phyloP scores from a whole-genome alignment of 768 basidiomycete genomes.

The Boletus pseudo-olivaceus region DNA sequence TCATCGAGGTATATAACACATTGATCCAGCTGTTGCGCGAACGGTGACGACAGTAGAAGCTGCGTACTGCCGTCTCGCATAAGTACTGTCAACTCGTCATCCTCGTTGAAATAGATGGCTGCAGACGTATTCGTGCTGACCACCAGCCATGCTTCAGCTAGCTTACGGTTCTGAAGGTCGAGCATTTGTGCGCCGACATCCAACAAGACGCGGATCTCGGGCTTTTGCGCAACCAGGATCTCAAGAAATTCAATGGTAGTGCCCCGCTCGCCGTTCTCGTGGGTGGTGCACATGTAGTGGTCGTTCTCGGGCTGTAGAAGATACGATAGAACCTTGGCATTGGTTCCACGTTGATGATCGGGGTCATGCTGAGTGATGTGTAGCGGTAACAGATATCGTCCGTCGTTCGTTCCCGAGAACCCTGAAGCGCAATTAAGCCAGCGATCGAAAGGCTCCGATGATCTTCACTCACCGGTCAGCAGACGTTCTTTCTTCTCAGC shows the following conservation, averaged over 20 bases:
- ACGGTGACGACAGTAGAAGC: not conserved
- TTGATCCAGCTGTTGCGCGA: slow-evolving; percentile 33
- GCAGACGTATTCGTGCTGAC: slow-evolving; percentile 31
- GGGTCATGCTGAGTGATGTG: slow-evolving; percentile 30
- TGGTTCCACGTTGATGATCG: slow-evolving; percentile 20
- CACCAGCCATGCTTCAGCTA: slow-evolving; percentile 27
- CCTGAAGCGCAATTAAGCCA: not conserved
- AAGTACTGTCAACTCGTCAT: slow-evolving; percentile 2
- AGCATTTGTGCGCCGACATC: slow-evolving; percentile 58
- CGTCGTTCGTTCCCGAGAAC: slow-evolving; percentile 58
- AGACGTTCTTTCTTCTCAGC: slow-evolving; percentile 32
- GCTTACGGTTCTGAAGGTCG: slow-evolving; percentile 39
- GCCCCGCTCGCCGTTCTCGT: slow-evolving; percentile 7
- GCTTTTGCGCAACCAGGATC: slow-evolving; percentile 30
- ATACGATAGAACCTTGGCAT: slow-evolving; percentile 36
- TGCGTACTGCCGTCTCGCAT: not conserved
- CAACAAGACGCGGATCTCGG: slow-evolving; percentile 41
- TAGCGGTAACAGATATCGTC: slow-evolving; percentile 24
- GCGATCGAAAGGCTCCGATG: no score
- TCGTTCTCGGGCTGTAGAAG: slow-evolving; percentile 36
- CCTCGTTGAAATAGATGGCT: slow-evolving; percentile 39
- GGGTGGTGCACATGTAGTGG: slow-evolving; percentile 25
- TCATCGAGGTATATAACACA: slow-evolving; percentile 53
- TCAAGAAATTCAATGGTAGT: slow-evolving; percentile 26
- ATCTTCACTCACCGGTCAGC: slow-evolving; percentile 8